These are phyloP conservation scores for Samsoniella hepiali DNA, from an alignment of 2,329 filamentous ascomycete species.

Conservation along the genomic window DNA sequence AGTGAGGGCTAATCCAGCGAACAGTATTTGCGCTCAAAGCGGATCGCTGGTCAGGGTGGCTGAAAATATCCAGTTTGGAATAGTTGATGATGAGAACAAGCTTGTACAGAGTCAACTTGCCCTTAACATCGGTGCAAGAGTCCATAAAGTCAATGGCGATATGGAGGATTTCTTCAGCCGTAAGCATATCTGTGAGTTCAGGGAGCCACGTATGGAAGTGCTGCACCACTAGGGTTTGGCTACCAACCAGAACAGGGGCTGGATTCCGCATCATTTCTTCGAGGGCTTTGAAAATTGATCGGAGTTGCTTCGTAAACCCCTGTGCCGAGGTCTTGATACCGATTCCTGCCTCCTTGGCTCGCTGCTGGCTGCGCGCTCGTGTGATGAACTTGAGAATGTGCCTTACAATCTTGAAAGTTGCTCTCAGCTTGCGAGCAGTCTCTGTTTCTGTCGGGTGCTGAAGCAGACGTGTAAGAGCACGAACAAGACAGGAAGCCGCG, in stretches of 20 bases:
- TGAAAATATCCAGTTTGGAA: conserved; percentile 76
- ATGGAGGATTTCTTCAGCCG: conserved; percentile 80
- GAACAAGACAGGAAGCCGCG: conserved; percentile 80
- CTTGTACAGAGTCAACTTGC: conserved; percentile 89
- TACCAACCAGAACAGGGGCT: conserved; percentile 83
- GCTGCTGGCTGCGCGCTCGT: conserved; percentile 80
- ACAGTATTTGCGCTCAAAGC: conserved; percentile 78
- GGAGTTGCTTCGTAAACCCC: conserved; percentile 76
- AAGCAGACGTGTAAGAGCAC: conserved; percentile 80
- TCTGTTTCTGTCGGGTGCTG: conserved; percentile 80
- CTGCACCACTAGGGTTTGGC: conserved; percentile 90
- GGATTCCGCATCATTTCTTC: conserved; percentile 86
- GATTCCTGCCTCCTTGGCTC: conserved; percentile 81
- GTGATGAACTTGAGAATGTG: conserved; percentile 95
- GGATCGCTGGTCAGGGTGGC: conserved; percentile 69
- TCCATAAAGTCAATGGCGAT: conserved; percentile 93
- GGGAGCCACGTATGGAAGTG: conserved; percentile 98
- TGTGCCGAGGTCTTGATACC: conserved; percentile 73
- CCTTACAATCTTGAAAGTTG: conserved; percentile 90
- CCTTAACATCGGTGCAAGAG: conserved; percentile 80
- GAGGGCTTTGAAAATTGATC: conserved; percentile 83
- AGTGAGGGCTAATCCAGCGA: conserved; percentile 89
- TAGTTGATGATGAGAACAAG: conserved; percentile 91
- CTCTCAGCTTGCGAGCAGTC: conserved; percentile 77
- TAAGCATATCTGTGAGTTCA: conserved; percentile 74